Evolutionary conservation across 2,329 filamentous ascomycete species (phyloP), one percentile per base, ranked within the genome.

Genomic region (Phaeosphaeria sp.): DNA sequence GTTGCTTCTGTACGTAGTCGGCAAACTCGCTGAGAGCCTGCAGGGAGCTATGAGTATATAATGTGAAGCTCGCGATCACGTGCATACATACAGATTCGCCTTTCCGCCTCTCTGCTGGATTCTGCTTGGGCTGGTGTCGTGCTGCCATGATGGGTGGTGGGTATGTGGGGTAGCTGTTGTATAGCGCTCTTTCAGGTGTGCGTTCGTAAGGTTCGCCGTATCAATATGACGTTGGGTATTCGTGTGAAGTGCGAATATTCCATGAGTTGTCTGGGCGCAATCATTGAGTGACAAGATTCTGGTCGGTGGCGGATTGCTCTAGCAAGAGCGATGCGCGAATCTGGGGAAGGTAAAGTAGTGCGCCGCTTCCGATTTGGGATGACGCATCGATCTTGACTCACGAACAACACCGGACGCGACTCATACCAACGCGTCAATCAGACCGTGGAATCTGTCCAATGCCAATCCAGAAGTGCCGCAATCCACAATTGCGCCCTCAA

Each of bases 1-100:
- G 95, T 76, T 98, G 93, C 76, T 93, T 91, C 78, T 98, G 93
- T 65, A 97, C 95, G 72, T 97, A 98, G 72, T 99, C 95, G 77
- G 93, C 93, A 76, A 99, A 99, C 70, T 98, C 95, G 81, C 91
- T 95, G 55, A 99, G 85, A 13, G 94, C 93, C 86, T 89, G 60
- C 55, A 2, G 30, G 8, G 6, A 20, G 56, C 55, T 54, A 24
- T 53, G 18, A 51, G 42, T 20, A 8, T 15, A 9, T n/a, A n/a
- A n/a, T n/a, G 24, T 25, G n/a, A n/a, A 49, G 22, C 18, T n/a
- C 30, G n/a, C 48, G 8, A 24, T 51, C 40, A 55, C 47, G 33
- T 39, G 22, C 3, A 45, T 13, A 69, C 85, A 59, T 86, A 94
- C 92, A 60, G 91, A 87, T 81, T 97, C 93, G 67, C 93, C 93